phyloP scores from a whole-genome alignment of 75 land plant species.

The Cupressus sempervirens region DNA sequence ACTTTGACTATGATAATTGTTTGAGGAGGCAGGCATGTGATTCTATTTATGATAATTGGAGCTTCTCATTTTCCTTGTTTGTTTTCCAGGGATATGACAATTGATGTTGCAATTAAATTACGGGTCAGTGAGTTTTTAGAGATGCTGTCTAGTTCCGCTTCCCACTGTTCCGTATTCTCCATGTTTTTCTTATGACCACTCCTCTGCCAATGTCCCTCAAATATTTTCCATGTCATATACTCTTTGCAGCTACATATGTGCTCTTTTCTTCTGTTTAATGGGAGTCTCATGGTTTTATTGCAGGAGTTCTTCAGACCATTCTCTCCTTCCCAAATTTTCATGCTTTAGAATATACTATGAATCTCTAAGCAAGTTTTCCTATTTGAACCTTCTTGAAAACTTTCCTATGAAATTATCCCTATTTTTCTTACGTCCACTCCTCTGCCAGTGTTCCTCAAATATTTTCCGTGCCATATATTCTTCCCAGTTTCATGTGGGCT shows the following conservation, averaged over 20 bases:
- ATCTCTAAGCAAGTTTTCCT: background rate
- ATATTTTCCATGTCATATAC: background rate
- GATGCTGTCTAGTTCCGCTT: background rate
- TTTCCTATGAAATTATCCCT: background rate
- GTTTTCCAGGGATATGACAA: background rate
- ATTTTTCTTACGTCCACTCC: background rate
- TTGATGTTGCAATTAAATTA: background rate
- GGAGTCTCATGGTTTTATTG: background rate
- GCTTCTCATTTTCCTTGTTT: too few species aligned
- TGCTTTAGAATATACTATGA: background rate
- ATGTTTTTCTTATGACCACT: background rate
- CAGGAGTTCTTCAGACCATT: too few species aligned
- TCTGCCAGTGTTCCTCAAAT: background rate
- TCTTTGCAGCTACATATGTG: background rate
- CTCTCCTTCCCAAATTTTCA: background rate
- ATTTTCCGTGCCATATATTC: background rate
- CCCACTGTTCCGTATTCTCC: background rate
- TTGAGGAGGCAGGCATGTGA: background rate
- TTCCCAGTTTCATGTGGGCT: background rate
- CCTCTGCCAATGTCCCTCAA: background rate
- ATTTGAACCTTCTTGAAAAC: background rate
- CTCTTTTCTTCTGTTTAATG: background rate
- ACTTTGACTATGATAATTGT: background rate
- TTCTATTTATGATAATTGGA: background rate
- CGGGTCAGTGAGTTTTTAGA: background rate